Base-by-base conservation (phyloP, 1,139 yeast genomes). In the Yarrowia galli region DNA sequence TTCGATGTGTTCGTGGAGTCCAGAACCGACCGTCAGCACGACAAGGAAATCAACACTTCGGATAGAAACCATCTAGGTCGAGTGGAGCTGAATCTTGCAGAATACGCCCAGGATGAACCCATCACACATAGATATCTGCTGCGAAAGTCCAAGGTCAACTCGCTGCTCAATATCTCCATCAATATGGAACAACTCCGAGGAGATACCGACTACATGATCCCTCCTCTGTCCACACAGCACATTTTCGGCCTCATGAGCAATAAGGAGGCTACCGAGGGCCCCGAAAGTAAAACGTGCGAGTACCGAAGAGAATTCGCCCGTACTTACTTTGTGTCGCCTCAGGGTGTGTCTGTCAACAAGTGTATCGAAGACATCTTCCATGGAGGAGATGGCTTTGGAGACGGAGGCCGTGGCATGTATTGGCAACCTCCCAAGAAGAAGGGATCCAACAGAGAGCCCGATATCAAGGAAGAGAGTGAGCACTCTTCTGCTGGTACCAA, bases 131-230 rank as follows among this genome's bases (percentile, higher is more conserved):
- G 89, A 71, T 91, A 89, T 73, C 79, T 93, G 67, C 79, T 93
- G 61, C 88, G 88, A 72, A 85, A 91, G 45, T 89, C 97, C 13
- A 91, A 91, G 72, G 87, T 93, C 25, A 93, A 95, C 76, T 88
- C 96, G 6, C 88, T 92, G 54, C 78, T 91, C 56, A 87, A 84
- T 73, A 82, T 80, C 68, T 78, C 78, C 76, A 81, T 83, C 71
- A 84, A 75, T 75, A 83, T 77, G 76, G 83, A 73, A 72, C 82
- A 84, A 65, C 69, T 80, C 1, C 78, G 83, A 64, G 89, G 89
- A 6, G 76, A 78, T 13, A 69, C 74, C 1, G 79, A 77, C 58
- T 82, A 75, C 67, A 69, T 71, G 43, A 74, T 78, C 69, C 79
- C 79, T 2, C 72, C 72, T 10, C 69, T 77, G 60, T 68, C 73